A percentile compares a stretch with the other conserved stretches of the same genome.
These are phyloP conservation scores for Penicillium crustosum DNA, from an alignment of 2,329 filamentous ascomycete genomes.

Conservation along the genomic window DNA sequence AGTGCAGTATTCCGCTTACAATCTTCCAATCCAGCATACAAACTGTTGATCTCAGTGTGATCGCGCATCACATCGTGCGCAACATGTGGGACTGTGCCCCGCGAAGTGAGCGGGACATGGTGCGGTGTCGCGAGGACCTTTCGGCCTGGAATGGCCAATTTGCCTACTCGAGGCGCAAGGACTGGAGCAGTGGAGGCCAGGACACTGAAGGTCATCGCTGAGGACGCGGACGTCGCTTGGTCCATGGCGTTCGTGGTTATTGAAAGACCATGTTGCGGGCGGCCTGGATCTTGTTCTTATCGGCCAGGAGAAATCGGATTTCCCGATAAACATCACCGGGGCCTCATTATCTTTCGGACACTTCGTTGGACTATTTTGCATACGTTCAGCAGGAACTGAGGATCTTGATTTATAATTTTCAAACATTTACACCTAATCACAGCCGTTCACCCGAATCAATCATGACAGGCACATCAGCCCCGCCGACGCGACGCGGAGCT, in stretches of 20 bases:
- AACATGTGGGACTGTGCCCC: slow-evolving; percentile 82
- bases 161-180: slow-evolving; percentile 64
- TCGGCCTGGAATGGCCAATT: slow-evolving; percentile 62
- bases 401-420: neutral
- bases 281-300: slow-evolving; percentile 18
- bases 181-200: slow-evolving; percentile 34
- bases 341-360: neutral
- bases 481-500: slow-evolving; percentile 56
- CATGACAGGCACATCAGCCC: slow-evolving; percentile 5
- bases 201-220: slow-evolving; percentile 42
- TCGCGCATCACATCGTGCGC: slow-evolving; percentile 77
- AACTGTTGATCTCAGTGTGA: slow-evolving; percentile 63
- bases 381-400: too few relatives aligned
- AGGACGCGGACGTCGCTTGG: slow-evolving; percentile 21
- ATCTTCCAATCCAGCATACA: slow-evolving; percentile 86
- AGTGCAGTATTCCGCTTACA: slow-evolving; percentile 59
- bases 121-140: slow-evolving; percentile 76
- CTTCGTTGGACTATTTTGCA: neutral
- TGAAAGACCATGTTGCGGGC: slow-evolving; percentile 13
- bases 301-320: slow-evolving; percentile 19
- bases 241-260: slow-evolving; percentile 30
- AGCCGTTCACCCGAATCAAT: neutral
- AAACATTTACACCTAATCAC: neutral
- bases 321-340: slow-evolving; percentile 14
- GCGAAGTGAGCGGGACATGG: slow-evolving; percentile 75